A percentile compares a stretch with the other conserved stretches of the same genome.
Evolutionary conservation across 352 stramenopile species (phyloP).

Genomic region (Phytophthora niederhauseri): DNA sequence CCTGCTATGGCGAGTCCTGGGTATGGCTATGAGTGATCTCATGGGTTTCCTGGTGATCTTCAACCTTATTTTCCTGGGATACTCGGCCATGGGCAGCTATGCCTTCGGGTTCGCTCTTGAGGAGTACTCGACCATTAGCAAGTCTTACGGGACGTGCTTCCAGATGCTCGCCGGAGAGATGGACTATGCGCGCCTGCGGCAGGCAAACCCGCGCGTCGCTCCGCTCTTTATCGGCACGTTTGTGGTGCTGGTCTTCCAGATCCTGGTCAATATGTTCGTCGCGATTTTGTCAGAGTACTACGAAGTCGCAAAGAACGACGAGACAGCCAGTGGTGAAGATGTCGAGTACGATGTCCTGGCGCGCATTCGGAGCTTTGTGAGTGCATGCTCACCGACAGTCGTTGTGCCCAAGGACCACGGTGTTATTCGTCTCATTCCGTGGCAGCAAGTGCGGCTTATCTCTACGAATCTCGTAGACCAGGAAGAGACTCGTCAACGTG

Average conservation of each 20-base stretch:
- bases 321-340: constrained; percentile 65
- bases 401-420: constrained; percentile 77
- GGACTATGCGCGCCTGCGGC: constrained; percentile 74
- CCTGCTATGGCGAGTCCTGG: constrained; percentile 82
- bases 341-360: constrained; percentile 90
- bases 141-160: constrained; percentile 87
- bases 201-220: constrained; percentile 82
- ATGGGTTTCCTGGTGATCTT: constrained; percentile 92
- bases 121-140: constrained; percentile 85
- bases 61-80: constrained; percentile 87
- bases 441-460: constrained; percentile 82
- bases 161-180: constrained; percentile 88
- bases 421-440: constrained; percentile 72
- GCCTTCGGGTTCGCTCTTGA: constrained; percentile 84
- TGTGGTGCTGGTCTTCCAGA: constrained; percentile 87
- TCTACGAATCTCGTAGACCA: constrained; percentile 90
- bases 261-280: constrained; percentile 92
- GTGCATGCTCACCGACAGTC: constrained; percentile 77
- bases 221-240: constrained; percentile 88
- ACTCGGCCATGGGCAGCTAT: constrained; percentile 86
- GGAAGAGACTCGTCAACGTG: constrained; percentile 81
- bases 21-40: constrained; percentile 84
- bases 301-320: constrained; percentile 79
- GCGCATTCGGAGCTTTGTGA: constrained; percentile 78
- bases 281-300: constrained; percentile 91